Evolutionary conservation across 768 basidiomycete species (phyloP).

Genomic region (Russula emetica): DNA sequence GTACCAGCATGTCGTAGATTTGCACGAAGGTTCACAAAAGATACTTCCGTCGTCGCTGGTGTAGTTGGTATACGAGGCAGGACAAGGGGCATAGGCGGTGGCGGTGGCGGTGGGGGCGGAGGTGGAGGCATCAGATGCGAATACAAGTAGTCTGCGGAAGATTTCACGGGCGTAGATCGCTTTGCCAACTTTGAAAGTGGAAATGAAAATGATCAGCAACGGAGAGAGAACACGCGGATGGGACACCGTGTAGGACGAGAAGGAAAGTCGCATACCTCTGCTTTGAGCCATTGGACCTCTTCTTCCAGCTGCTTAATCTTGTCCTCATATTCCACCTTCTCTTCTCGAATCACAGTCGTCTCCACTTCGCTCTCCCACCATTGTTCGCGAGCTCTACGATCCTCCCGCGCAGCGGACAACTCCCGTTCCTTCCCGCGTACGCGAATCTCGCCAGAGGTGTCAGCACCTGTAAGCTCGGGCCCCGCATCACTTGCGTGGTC

Average conservation of each 20-base stretch:
- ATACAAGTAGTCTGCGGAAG: conserved; percentile 4
- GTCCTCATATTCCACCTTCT: conserved; percentile 54
- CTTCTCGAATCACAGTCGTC: conserved; percentile 37
- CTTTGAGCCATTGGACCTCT: conserved; percentile 56
- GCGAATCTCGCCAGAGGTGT: conserved; percentile 44
- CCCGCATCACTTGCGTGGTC: neutral
- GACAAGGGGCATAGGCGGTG: conserved; percentile 18
- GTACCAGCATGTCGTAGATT: conserved; percentile 52
- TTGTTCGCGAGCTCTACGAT: conserved; percentile 45
- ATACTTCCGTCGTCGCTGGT: conserved; percentile 34
- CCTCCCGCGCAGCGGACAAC: conserved; percentile 50
- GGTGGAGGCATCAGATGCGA: conserved; percentile 24
- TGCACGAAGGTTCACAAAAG: conserved; percentile 62
- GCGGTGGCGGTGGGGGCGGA: conserved; percentile 27
- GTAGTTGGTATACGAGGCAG: conserved; percentile 26
- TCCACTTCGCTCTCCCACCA: conserved; percentile 40
- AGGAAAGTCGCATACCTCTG: conserved; percentile 42
- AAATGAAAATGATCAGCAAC: neutral
- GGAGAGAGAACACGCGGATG: neutral
- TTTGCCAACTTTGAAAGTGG: conserved; percentile 12
- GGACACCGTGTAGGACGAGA: too few species aligned
- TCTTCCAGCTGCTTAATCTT: conserved; percentile 60
- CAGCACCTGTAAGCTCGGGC: conserved; percentile 29
- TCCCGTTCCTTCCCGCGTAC: conserved; percentile 63
- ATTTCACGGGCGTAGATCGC: conserved; percentile 1